These are phyloP conservation scores for Suillus subaureus DNA, from an alignment of 768 basidiomycete species.

Conservation along the genomic window DNA sequence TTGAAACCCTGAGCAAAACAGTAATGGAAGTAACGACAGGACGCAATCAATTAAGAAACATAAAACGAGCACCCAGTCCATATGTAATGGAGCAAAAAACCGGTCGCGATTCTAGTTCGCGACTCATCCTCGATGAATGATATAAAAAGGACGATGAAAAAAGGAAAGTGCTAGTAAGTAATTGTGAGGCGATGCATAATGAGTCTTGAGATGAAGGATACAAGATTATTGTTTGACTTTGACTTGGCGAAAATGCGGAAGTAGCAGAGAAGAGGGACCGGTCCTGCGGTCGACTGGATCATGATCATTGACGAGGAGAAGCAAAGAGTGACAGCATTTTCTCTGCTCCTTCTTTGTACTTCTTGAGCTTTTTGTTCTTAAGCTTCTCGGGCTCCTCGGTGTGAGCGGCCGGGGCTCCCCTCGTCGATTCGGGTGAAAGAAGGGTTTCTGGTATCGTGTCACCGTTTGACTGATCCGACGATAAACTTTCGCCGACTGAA, in stretches of 20 bases:
- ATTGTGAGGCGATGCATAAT: constrained; percentile 30
- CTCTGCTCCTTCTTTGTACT: constrained; percentile 86
- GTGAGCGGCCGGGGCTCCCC: constrained; percentile 28
- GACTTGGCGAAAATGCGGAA: not conserved
- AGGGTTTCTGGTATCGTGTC: constrained; percentile 34
- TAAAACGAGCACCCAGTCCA: constrained; percentile 27
- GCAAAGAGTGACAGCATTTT: constrained; percentile 84
- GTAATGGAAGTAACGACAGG: constrained; percentile 34
- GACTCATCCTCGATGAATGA: constrained; percentile 21
- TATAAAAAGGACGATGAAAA: constrained; percentile 7
- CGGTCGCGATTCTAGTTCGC: constrained; percentile 26
- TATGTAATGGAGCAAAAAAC: constrained; percentile 18
- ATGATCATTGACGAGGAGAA: constrained; percentile 56
- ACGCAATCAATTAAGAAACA: constrained; percentile 31
- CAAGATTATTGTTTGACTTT: constrained; percentile 23
- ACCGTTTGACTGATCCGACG: constrained; percentile 72
- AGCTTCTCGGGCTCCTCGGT: constrained; percentile 55
- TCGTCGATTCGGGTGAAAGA: constrained; percentile 35
- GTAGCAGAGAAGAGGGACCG: constrained; percentile 20
- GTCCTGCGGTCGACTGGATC: constrained; percentile 18
- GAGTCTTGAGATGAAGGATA: constrained; percentile 24
- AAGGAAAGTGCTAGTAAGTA: constrained; percentile 23
- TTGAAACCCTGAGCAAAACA: constrained; percentile 25
- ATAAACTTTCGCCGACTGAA: constrained; percentile 73
- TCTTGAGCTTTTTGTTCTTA: constrained; percentile 78